A percentile compares a stretch with the other conserved stretches of the same genome.
phyloP scores from a whole-genome alignment of 148 eudicot genomes.

The Cornus controversa region DNA sequence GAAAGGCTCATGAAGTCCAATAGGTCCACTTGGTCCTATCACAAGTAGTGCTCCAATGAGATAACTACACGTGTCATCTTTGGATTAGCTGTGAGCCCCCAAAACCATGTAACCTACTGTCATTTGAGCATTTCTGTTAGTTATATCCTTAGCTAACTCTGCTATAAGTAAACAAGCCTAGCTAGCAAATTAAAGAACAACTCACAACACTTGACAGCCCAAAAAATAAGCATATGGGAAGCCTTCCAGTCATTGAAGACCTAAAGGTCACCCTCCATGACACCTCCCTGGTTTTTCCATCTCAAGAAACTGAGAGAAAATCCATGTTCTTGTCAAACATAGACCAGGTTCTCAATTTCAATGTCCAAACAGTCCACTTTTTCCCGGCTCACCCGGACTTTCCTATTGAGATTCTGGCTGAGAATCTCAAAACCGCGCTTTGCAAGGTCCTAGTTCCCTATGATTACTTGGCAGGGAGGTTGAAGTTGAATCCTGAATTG shows the following conservation, averaged over 20 bases:
- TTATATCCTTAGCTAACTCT: not conserved
- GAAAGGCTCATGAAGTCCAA: not conserved
- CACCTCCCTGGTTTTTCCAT: constrained; percentile 48
- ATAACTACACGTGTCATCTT: not conserved
- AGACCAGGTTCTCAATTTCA: constrained; percentile 78
- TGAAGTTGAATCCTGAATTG: constrained; percentile 42
- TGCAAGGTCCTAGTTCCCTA: constrained; percentile 48
- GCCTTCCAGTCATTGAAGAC: constrained; percentile 41
- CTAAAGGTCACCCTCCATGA: constrained; percentile 53
- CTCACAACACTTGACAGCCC: not conserved
- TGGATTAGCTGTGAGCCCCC: not conserved
- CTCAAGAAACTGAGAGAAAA: constrained; percentile 39
- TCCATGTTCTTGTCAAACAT: constrained; percentile 76
- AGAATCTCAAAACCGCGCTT: constrained; percentile 41
- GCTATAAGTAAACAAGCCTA: not conserved
- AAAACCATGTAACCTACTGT: not conserved
- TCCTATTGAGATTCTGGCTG: constrained; percentile 37
- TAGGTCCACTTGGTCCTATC: not conserved
- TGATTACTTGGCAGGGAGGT: constrained; percentile 67
- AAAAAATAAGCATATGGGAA: not conserved
- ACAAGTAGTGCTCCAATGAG: not conserved
- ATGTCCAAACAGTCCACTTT: constrained; percentile 84
- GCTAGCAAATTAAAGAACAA: not conserved
- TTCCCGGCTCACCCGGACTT: constrained; percentile 52
- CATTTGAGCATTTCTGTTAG: not conserved